Evolutionary conservation across 2,329 filamentous ascomycete species (phyloP).

Genomic region (Zymoseptoria passerinii): DNA sequence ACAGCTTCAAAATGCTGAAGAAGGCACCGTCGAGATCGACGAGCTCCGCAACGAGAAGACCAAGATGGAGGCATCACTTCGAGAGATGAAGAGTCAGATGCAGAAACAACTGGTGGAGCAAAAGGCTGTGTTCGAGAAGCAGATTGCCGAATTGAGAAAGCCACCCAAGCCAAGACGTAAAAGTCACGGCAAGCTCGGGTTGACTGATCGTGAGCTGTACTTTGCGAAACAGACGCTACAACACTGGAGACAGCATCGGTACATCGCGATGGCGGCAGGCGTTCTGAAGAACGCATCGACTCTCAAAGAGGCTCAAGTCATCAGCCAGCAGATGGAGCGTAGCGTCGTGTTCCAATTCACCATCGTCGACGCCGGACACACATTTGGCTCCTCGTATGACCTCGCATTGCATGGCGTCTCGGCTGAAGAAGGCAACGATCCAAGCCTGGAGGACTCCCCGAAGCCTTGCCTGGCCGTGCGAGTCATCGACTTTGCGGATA

Average conservation of each 20-base stretch:
- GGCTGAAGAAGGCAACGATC: constrained; percentile 70
- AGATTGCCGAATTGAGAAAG: constrained; percentile 63
- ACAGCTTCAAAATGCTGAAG: constrained; percentile 66
- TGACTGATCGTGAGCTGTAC: constrained; percentile 64
- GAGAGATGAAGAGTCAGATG: constrained; percentile 77
- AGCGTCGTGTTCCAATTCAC: constrained; percentile 91
- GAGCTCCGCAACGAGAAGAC: constrained; percentile 75
- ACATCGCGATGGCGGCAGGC: constrained; percentile 87
- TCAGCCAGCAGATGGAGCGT: constrained; percentile 95
- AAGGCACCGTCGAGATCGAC: constrained; percentile 68
- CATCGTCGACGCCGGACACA: constrained; percentile 80
- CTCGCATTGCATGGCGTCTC: constrained; percentile 87
- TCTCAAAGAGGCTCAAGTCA: constrained; percentile 92
- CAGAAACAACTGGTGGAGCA: constrained; percentile 76
- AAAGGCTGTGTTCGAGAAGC: constrained; percentile 73
- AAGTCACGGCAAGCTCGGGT: constrained; percentile 41
- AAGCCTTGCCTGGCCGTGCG: constrained; percentile 89
- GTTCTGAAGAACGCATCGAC: constrained; percentile 80
- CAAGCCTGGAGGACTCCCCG: constrained; percentile 59
- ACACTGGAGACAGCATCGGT: constrained; percentile 76
- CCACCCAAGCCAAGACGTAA: constrained; percentile 19
- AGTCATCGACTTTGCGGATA: constrained; percentile 82
- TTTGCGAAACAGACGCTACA: constrained; percentile 58
- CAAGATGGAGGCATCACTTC: constrained; percentile 74
- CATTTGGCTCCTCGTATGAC: constrained; percentile 88